Conservation (phyloP, 108 stramenopile genomes). For the Schizochytrium sp. region DNA sequence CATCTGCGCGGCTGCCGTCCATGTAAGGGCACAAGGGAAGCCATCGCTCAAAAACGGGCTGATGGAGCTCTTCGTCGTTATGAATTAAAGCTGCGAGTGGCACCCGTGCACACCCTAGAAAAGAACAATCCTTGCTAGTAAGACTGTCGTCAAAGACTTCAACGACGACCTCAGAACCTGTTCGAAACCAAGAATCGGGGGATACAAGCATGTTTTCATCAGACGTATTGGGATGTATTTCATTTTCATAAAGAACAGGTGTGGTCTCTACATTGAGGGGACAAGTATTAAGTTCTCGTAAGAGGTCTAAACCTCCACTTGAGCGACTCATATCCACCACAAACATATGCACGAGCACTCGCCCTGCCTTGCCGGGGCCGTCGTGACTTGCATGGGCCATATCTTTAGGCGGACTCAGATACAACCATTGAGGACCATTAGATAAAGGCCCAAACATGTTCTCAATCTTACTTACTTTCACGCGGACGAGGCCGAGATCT, state of each 20-base stretch:
- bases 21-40: neutral
- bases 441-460: neutral
- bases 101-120: conserved; percentile 12
- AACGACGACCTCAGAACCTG: conserved; percentile 10
- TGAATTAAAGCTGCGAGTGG: neutral
- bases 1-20: neutral
- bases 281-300: neutral
- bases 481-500: neutral
- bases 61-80: conserved; percentile 10
- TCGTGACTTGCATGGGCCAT: neutral
- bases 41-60: conserved; percentile 45
- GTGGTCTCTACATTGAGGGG: neutral
- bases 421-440: neutral
- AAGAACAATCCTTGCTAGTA: neutral
- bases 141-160: neutral
- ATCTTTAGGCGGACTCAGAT: neutral
- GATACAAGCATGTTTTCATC: neutral
- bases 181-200: conserved; percentile 30
- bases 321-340: conserved; percentile 7
- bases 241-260: neutral
- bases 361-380: neutral
- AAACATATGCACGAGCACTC: neutral
- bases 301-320: neutral
- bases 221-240: neutral
- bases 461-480: neutral